phyloP scores from a whole-genome alignment of 2,329 filamentous ascomycete genomes.

The Tolypocladium capitatum region DNA sequence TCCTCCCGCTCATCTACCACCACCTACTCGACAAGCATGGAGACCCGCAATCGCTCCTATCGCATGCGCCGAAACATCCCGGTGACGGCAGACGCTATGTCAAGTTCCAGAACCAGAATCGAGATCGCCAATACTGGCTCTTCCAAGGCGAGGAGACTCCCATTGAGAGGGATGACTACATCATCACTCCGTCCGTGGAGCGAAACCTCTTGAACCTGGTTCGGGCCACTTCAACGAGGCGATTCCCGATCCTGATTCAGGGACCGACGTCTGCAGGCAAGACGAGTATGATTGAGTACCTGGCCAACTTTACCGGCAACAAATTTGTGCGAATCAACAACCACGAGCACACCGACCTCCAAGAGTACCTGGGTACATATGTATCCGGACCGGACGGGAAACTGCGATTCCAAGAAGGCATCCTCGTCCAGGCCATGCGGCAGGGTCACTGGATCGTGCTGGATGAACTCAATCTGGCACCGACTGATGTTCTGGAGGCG shows the following conservation, averaged over 20 bases:
- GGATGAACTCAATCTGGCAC: conserved; percentile 91
- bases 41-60: conserved; percentile 59
- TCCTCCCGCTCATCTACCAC: conserved; percentile 68
- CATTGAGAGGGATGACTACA: conserved; percentile 75
- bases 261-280: conserved; percentile 96
- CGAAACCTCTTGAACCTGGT: conserved; percentile 91
- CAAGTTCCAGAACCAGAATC: conserved; percentile 54
- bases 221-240: conserved; percentile 77
- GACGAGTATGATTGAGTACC: conserved; percentile 98
- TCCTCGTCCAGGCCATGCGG: conserved; percentile 82
- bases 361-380: conserved; percentile 95
- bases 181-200: conserved; percentile 90
- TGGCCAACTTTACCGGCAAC: conserved; percentile 93
- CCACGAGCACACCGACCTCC: conserved; percentile 94
- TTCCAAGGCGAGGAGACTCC: conserved; percentile 53
- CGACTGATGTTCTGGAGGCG: conserved; percentile 92
- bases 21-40: conserved; percentile 59
- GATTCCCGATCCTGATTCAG: conserved; percentile 89
- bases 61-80: conserved; percentile 65
- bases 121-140: conserved; percentile 75
- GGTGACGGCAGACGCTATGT: conserved; percentile 67
- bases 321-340: conserved; percentile 99
- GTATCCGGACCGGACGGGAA: conserved; percentile 75
- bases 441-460: conserved; percentile 97
- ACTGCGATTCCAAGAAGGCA: conserved; percentile 81